Percentiles rank a stretch among this genome's conserved stretches.
Conservation (phyloP, 345 rosid genomes). For the Theobroma cacao region DNA sequence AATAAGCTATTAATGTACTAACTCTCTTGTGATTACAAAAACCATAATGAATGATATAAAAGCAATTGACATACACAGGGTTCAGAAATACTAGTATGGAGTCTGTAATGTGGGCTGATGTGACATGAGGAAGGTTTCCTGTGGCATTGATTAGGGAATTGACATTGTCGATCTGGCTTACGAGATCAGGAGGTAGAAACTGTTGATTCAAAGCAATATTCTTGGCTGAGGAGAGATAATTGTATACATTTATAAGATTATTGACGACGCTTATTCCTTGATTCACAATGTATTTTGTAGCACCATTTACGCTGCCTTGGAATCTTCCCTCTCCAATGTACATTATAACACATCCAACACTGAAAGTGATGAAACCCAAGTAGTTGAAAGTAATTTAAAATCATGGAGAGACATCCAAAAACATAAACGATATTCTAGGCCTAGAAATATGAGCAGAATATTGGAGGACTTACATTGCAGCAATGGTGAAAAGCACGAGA, state of each 20-base stretch:
- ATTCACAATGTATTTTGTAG: slow-evolving; percentile 32
- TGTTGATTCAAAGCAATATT: slow-evolving; percentile 25
- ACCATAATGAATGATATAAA: neutral
- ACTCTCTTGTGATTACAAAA: no score
- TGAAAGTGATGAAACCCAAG: slow-evolving; percentile 11
- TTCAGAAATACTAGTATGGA: slow-evolving; percentile 10
- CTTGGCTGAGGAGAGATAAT: slow-evolving; percentile 38
- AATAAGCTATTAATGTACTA: neutral
- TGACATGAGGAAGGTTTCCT: slow-evolving; percentile 17
- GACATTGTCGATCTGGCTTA: slow-evolving; percentile 32
- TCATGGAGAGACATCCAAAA: no score
- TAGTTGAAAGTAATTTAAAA: neutral
- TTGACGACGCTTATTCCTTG: slow-evolving; percentile 31
- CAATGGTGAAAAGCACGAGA: slow-evolving; percentile 47
- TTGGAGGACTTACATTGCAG: slow-evolving; percentile 35
- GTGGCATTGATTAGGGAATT: slow-evolving; percentile 15
- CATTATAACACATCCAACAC: slow-evolving; percentile 44
- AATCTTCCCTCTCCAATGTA: slow-evolving; percentile 41
- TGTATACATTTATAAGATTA: slow-evolving; percentile 28
- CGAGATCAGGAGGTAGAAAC: slow-evolving; percentile 35
- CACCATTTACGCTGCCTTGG: slow-evolving; percentile 27
- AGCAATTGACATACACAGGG: slow-evolving; percentile 34
- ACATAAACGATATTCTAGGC: neutral
- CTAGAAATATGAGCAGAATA: neutral
- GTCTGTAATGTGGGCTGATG: neutral